Evolutionary conservation across 257 asterid genomes (phyloP), one percentile per base, ranked within the genome.

Genomic region (Solanum acaule): DNA sequence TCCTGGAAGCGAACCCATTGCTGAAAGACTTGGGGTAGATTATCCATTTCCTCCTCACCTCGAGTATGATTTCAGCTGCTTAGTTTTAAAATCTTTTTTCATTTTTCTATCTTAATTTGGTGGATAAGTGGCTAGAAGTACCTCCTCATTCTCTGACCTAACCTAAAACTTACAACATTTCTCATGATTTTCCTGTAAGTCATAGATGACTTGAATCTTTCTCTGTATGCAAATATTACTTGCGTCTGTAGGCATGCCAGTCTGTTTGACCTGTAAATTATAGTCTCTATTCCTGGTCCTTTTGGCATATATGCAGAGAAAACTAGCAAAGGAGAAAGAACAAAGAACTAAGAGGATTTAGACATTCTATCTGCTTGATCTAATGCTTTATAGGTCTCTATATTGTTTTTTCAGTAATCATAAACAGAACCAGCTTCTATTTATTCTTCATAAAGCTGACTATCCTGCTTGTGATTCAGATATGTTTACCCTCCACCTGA

Each of bases 401-500:
- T 79, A 44, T 42, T 25, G 38, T 79, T 42, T 42, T 23, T 8
- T 79, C n/a, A 25, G 38, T 79, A 44, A 61, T 44, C 38, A 25
- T 42, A 79, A 79, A 42, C 65, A 79, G 65, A 25, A 79, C 16
- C 25, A 25, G 85, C 85, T 25, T 79, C 85, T 15, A 29, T 18
- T 44, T 40, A 40, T 33, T 86, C 35, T 71, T 61, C 59, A 37
- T 12, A 38, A 85, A 34, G 46, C 85, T 90, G 87, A 44, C 38
- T 52, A 23, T 79, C 85, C 87, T 88, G 79, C 84, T 89, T 91
- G 59, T 89, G 87, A 27, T 91, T 85, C 93, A 96, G 99, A 91
- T 96, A 97, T 91, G 96, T 93, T 38, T 97, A 96, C 88, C 99
- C 98, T 27, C 98, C 98, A 83, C 98, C 99, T 70, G 98, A 97